These are phyloP conservation scores for Coelastrella sp. DNA, from an alignment of 139 green algal species.

Conservation along the genomic window DNA sequence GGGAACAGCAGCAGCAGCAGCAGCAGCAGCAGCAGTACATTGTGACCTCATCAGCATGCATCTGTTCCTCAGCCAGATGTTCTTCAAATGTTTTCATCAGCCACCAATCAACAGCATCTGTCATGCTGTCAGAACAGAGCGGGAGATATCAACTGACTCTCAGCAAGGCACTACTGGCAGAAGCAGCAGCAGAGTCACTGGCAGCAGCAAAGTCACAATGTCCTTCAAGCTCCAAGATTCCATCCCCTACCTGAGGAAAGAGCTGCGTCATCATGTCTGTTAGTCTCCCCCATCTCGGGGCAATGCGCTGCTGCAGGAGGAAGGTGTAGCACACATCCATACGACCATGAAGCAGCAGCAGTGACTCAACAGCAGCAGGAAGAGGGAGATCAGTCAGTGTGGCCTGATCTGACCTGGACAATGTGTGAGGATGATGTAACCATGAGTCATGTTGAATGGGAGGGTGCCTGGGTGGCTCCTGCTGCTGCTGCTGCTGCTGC, in stretches of 20 bases:
- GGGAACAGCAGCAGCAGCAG: not conserved
- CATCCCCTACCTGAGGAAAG: conserved; percentile 11
- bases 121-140: too few relatives aligned
- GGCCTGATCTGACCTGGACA: conserved; percentile 15
- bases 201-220: not conserved
- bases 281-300: conserved; percentile 41
- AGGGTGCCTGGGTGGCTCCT: too few relatives aligned
- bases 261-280: not conserved
- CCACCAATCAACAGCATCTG: not conserved
- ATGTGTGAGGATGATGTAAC: not conserved
- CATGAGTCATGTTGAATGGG: not conserved
- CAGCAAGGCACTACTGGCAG: not conserved
- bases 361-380: conserved; percentile 48
- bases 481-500: not conserved
- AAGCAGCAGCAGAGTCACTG: not conserved
- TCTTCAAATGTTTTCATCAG: too few relatives aligned
- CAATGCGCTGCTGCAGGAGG: conserved; percentile 62
- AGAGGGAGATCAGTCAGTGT: conserved; percentile 66
- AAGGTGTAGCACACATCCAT: conserved; percentile 68
- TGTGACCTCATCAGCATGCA: not conserved
- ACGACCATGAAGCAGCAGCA: conserved; percentile 56
- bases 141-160: not conserved
- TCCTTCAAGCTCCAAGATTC: not conserved
- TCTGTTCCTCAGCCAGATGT: too few relatives aligned
- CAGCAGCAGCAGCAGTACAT: not conserved